Evolutionary conservation across 2,329 filamentous ascomycete genomes (phyloP), one percentile per base, ranked within the genome.

Genomic region (Aureobasidium melanogenum): DNA sequence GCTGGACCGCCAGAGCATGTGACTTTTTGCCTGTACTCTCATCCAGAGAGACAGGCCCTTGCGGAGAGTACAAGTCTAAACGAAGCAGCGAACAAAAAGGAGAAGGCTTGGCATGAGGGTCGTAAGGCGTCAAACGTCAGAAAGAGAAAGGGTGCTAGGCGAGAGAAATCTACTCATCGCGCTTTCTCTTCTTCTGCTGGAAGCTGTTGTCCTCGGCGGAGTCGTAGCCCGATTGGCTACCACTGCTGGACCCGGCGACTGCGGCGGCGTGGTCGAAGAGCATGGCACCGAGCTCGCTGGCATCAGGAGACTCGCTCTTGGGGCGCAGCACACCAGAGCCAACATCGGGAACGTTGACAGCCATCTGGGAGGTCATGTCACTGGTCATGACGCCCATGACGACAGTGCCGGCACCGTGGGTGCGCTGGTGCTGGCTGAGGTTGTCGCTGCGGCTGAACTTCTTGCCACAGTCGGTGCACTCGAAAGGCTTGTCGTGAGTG

Each of bases 381-480:
- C 66, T 70, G 66, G 69, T 63, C 54, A 95, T 81, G 54, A 97
- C 83, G 70, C 90, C 89, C 88, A 97, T 93, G 70, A 95, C 87
- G 66, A 97, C 89, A 64, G 91, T 89, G 64, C 91, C 91, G 63
- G 87, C 88, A 61, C 91, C 91, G 71, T 99, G 94, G 5, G 94
- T 99, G 65, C 94, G 86, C 66, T 94, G 88, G 74, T 99, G 94
- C 78, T 99, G 94, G 26, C 91, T 89, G 17, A 99, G 84, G 80
- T 99, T 99, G 78, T 99, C 94, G 69, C 90, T 96, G 69, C 94
- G 88, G 22, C 93, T 97, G 79, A 97, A 99, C 81, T 96, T 97
- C 88, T 99, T 99, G 69, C 94, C 93, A 71, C 94, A 99, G 79
- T 99, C 93, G 67, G 86, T 84, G 82, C 94, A 99, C 79, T 96